phyloP scores from a whole-genome alignment of 1,284 basidiomycete genomes.

The Irpex lacteus region DNA sequence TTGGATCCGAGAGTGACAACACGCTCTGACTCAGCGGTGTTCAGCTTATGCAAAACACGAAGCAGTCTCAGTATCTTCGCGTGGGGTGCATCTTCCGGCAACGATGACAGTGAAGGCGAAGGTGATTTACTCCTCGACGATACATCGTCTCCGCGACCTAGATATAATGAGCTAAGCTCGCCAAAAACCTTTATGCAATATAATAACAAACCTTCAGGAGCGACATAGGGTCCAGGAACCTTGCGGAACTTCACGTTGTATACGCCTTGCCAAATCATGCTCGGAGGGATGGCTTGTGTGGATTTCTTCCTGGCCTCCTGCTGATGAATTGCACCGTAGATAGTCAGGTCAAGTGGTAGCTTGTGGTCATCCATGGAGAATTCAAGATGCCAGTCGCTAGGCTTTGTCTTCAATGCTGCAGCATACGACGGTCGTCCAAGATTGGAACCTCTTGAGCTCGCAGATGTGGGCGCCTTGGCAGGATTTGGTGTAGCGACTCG shows the following conservation, averaged over 20 bases:
- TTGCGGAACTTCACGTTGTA: constrained; percentile 94
- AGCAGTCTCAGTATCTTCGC: constrained; percentile 91
- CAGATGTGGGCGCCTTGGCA: constrained; percentile 35
- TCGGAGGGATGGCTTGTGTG: constrained; percentile 53
- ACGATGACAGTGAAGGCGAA: constrained; percentile 64
- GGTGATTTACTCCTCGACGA: constrained; percentile 53
- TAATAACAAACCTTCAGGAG: constrained; percentile 47
- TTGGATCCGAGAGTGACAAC: constrained; percentile 45
- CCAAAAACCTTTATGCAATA: not conserved
- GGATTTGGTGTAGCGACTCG: constrained; percentile 85
- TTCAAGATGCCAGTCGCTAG: constrained; percentile 94
- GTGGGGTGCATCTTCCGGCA: constrained; percentile 84
- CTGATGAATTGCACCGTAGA: constrained; percentile 94
- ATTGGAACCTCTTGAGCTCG: constrained; percentile 42
- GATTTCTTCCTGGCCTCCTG: constrained; percentile 76
- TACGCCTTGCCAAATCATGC: constrained; percentile 84
- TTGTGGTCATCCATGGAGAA: constrained; percentile 89
- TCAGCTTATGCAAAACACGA: constrained; percentile 82
- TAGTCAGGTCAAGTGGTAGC: constrained; percentile 84
- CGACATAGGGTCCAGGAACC: constrained; percentile 77
- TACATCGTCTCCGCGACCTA: constrained; percentile 34
- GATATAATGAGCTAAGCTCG: not conserved
- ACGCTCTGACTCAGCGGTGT: constrained; percentile 63
- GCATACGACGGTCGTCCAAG: constrained; percentile 63
- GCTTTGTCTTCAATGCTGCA: constrained; percentile 88